Evolutionary conservation across 1,139 yeast genomes (phyloP), one percentile per base, ranked within the genome.

Genomic region (Yamadazyma songkhlaensis): DNA sequence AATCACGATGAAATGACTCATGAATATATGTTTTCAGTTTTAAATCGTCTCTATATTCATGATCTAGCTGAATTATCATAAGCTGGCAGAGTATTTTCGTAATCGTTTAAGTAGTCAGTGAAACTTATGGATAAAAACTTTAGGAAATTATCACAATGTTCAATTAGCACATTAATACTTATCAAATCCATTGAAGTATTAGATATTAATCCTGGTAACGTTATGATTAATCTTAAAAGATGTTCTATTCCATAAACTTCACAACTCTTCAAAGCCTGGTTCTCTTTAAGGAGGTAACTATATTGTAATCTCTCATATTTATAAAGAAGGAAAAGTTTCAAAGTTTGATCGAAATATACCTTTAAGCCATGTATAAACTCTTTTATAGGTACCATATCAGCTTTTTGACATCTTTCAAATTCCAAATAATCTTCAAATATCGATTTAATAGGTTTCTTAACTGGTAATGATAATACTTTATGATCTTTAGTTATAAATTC

Each of bases 271-370:
- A 9, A 27, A 7, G 21, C 5, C 3, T 28, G 14, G 3, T 42
- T 48, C 9, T 54, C 53, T 47, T 59, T 64, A 28, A 62, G 46
- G 28, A 84, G 55, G 37, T 83, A 78, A 39, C 81, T 72, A 51
- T 77, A 88, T 57, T 92, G 97, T 43, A 84, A 76, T 41, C 96
- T 69, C 59, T 92, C 98, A 48, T 82, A 84, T 44, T 94, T 75
- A 62, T 92, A 92, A 6, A 92, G 72, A 21, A 92, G 63, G 35
- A 85, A 66, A 38, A 84, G 72, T 6, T 95, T 88, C 34, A 90
- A 58, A 0, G 86, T 69, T 46, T 81, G 77, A 55, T 88, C 84
- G 59, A 92, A 92, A 54, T 89, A 92, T n/a, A 77, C 56, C 53
- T 70, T 74, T 28, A 92, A 55, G 3, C 97, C 96, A 6, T 67